Base-by-base conservation (phyloP, 805 yeast genomes). In the Lipomyces orientalis region DNA sequence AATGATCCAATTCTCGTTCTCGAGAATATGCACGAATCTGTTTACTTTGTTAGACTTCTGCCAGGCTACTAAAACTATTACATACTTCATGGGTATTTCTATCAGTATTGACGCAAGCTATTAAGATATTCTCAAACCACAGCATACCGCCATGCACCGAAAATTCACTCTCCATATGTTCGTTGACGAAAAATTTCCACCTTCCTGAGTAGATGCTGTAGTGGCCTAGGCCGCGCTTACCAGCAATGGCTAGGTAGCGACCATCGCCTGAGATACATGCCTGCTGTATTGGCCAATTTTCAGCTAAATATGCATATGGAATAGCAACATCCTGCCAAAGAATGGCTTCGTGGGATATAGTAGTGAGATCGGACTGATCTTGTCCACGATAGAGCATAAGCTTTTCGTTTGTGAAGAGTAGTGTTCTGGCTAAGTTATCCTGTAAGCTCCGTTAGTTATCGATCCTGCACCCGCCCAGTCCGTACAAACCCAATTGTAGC, bases 251-350 rank as follows among this genome's bases (percentile, higher is more conserved):
- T 19, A 84, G 77, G 67, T 78, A 79, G 60, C 81, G 75, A 10
- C 88, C 88, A 69, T 84, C 86, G 33, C 79, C 79, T 61, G 85
- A 82, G 22, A 80, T 77, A n/a, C 82, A 74, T 2, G 81, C 78
- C 46, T 80, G 78, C 16, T 79, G 73, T 1, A 86, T 78, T 4
- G 82, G 83, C 77, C 81, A 76, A 73, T 84, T 84, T 37, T 77
- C 79, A 4, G 85, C 77, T 54, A 79, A 76, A 68, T 85, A 86
- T 29, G 76, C 71, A 2, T 82, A 74, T 0, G 88, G 88, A 16
- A 86, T 69, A 59, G 81, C 77, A 43, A 83, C 79, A n/a, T 77
- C 78, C 39, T 81, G 74, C 88, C 88, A 85, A 16, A 80, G 76
- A 61, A 79, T 77, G 0, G 83, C 79, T 59, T 84, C 86, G 67